Base-by-base conservation (phyloP, 352 stramenopile species). In the Globisporangium heterothallicum region DNA sequence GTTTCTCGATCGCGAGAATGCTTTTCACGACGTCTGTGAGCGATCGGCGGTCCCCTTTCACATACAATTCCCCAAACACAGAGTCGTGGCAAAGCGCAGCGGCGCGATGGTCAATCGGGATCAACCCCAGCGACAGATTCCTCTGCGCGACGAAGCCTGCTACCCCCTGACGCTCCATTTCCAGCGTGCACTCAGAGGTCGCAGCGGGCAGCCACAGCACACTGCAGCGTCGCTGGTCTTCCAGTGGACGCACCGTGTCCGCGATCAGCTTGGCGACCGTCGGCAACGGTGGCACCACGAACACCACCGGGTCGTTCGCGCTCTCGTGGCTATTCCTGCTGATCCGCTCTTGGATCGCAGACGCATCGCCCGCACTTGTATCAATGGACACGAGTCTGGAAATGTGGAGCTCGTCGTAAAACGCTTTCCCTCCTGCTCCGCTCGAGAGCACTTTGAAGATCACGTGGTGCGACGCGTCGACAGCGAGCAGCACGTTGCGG, bases 141-240 rank as follows among this genome's bases (percentile, higher is more conserved):
- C 58, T 49, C 63, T 92, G 70, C 14, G 38, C 40, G 6, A 87
- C 62, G 26, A 85, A 67, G 5, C 70, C 78, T 16, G 70, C 64
- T 1, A 88, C 61, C 1, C 78, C 81, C 53, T 89, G 76, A 7
- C 74, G 70, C 42, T 92, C 81, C 78, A 92, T 87, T 52, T 92
- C 81, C 25, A 89, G 47, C 21, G 68, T 50, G 40, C 74, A 79
- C 42, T 87, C 76, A 6, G 76, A 64, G 6, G 77, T 85, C 16
- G 68, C 76, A 0, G 64, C 25, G 0, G 81, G 81, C 14, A 88
- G 63, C 81, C 81, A 92, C 12, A 88, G 60, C 19, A 89, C 70
- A 5, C 61, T 58, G 34, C 63, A 84, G 6, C 61, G 52, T 19
- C 68, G 63, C 0, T 46, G 40, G 10, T 41, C 32, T 42, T 68